Conservation (phyloP, 257 asterid species). For the Rubia yunnanensis region DNA sequence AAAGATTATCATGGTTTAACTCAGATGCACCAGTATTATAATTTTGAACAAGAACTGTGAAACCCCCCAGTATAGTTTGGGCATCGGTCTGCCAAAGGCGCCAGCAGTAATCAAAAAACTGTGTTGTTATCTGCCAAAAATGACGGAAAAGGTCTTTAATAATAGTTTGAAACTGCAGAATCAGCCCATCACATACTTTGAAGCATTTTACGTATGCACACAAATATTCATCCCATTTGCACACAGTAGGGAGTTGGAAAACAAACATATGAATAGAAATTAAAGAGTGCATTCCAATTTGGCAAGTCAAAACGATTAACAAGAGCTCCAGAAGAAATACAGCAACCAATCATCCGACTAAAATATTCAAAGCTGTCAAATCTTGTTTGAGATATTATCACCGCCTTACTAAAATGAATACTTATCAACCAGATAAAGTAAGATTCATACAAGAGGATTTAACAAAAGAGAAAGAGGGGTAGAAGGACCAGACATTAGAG, state of each 20-base stretch:
- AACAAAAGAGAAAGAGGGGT: background rate
- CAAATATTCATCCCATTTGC: background rate
- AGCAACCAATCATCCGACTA: background rate
- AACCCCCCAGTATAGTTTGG: conserved; percentile 70
- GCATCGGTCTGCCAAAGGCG: conserved; percentile 92
- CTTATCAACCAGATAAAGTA: background rate
- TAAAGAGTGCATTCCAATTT: background rate
- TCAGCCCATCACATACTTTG: background rate
- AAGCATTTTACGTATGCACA: background rate
- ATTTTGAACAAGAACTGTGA: conserved; percentile 69
- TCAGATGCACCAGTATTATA: conserved; percentile 37
- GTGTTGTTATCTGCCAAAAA: conserved; percentile 83
- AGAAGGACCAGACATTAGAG: background rate
- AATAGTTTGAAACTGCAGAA: background rate
- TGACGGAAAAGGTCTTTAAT: conserved; percentile 20
- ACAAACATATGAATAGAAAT: background rate
- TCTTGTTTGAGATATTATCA: background rate
- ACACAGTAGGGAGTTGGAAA: background rate
- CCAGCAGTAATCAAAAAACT: conserved; percentile 97
- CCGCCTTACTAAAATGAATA: background rate
- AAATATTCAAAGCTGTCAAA: background rate
- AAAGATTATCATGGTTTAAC: conserved; percentile 56
- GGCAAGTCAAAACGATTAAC: background rate
- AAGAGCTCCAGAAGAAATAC: conserved; percentile 1
- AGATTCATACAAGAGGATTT: background rate